These are phyloP conservation scores for Aspergillus haitiensis DNA, from an alignment of 495 filamentous ascomycete genomes.

Conservation along the genomic window DNA sequence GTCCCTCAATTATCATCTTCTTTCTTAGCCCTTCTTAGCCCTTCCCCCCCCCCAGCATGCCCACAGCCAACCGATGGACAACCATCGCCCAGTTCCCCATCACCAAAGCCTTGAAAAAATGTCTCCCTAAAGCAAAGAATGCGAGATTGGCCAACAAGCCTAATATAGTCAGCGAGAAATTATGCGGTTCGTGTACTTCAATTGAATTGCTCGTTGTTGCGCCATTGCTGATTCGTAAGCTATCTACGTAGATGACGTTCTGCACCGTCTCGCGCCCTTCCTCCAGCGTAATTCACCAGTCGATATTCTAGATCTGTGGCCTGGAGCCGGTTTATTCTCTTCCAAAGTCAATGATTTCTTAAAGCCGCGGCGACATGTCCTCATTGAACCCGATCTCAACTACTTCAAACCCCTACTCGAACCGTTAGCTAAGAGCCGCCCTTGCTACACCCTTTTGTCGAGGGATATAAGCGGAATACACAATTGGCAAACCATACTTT, in stretches of 20 bases:
- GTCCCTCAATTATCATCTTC: background rate
- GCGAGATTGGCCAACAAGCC: slow-evolving; percentile 11
- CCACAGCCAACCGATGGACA: slow-evolving; percentile 15
- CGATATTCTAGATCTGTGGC: slow-evolving; percentile 83
- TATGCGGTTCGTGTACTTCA: slow-evolving; percentile 58
- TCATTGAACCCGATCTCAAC: slow-evolving; percentile 65
- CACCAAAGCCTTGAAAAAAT: slow-evolving; percentile 20
- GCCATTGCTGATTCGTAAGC: background rate
- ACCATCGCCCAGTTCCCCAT: slow-evolving; percentile 24
- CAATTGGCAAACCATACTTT: slow-evolving; percentile 48
- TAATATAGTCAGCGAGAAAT: slow-evolving; percentile 55
- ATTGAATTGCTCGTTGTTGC: background rate
- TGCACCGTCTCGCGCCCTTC: slow-evolving; percentile 56
- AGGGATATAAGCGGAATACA: slow-evolving; percentile 50
- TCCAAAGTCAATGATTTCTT: slow-evolving; percentile 69
- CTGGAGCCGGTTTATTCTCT: slow-evolving; percentile 73
- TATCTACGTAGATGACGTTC: slow-evolving; percentile 43
- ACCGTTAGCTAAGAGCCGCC: slow-evolving; percentile 58
- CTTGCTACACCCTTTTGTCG: slow-evolving; percentile 52
- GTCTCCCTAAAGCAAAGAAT: slow-evolving; percentile 9
- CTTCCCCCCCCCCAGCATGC: slow-evolving; percentile 5
- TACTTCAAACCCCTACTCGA: slow-evolving; percentile 59
- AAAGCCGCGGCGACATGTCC: slow-evolving; percentile 73
- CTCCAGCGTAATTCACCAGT: slow-evolving; percentile 64
- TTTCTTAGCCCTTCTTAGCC: background rate